phyloP scores from a whole-genome alignment of 2,329 filamentous ascomycete species.

The Fusarium proliferatum region DNA sequence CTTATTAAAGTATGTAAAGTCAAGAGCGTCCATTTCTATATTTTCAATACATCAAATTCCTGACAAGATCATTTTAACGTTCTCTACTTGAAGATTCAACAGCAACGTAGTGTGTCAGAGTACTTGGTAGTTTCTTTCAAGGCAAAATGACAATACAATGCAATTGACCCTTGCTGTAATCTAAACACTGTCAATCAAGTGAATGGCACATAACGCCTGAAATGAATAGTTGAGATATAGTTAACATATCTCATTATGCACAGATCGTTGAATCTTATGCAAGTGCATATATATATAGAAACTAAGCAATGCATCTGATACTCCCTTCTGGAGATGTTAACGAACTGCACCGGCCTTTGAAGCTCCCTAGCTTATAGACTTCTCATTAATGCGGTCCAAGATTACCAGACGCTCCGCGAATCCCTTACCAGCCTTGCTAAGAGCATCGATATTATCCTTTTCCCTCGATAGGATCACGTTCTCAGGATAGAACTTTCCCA shows the following conservation, averaged over 20 bases:
- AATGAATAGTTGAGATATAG: neutral
- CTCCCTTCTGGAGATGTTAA: fast-evolving
- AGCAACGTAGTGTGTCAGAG: fast-evolving
- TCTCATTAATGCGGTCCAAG: neutral
- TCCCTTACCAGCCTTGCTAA: neutral
- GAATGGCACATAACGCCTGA: neutral
- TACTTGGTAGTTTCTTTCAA: fast-evolving
- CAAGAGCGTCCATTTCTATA: neutral
- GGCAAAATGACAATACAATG: neutral
- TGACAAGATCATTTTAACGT: neutral
- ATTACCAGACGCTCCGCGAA: neutral
- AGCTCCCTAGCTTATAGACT: neutral
- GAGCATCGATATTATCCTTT: neutral
- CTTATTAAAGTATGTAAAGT: fast-evolving
- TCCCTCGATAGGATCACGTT: neutral
- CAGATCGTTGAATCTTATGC: neutral
- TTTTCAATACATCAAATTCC: neutral
- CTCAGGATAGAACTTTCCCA: neutral
- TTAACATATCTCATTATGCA: neutral
- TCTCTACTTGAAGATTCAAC: fast-evolving
- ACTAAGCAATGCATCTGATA: neutral
- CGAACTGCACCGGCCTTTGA: neutral
- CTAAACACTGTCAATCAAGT: fast-evolving
- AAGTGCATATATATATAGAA: neutral
- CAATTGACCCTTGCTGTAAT: neutral